Base-by-base conservation (phyloP, 331 rosid genomes). In the Malus hybrid region DNA sequence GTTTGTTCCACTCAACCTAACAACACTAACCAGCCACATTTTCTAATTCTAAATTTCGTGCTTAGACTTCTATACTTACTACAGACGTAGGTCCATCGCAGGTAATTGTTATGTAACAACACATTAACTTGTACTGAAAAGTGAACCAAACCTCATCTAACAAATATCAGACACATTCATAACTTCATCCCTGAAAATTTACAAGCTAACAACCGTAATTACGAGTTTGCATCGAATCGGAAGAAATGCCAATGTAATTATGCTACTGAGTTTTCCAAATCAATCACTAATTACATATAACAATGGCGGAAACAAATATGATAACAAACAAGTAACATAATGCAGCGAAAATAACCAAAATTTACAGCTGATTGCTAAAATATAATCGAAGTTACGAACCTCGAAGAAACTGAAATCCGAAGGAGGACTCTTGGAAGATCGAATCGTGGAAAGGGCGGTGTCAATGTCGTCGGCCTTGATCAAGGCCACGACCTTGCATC, bases 401-500 rank as follows among this genome's bases (percentile, higher is more conserved):
- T 94, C 89, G 56, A 88, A 81, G 87, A 86, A 94, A 80, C 76
- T 76, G 78, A 92, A 90, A 75, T 92, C 97, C 69, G 79, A 50
- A 2, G 80, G 71, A 70, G 80, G 61, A 55, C 29, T 79, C 73
- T 63, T 67, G 32, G 85, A 81, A 71, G 95, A 82, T 59, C 83
- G 82, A 90, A 94, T 88, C 14, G 90, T 64, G 3, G 89, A 86
- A 33, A 94, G 77, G 7, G 97, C 97, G 15, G 73, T 87, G 0
- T 86, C 93, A 57, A 90, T 72, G 20, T 77, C 86, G 69, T 94
- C 99, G 48, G 67, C 86, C 79, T 84, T 94, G 78, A 92, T 84
- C 70, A 92, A 73, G 2, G 97, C 97, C 61, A 92, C 90, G 63
- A 90, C 82, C 89, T 92, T 92, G 87, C 97, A 94, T 65, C 90